Percentiles rank a stretch among this genome's conserved stretches.
Conservation (phyloP, 1,284 basidiomycete species). For the Phellinidium pouzarii region DNA sequence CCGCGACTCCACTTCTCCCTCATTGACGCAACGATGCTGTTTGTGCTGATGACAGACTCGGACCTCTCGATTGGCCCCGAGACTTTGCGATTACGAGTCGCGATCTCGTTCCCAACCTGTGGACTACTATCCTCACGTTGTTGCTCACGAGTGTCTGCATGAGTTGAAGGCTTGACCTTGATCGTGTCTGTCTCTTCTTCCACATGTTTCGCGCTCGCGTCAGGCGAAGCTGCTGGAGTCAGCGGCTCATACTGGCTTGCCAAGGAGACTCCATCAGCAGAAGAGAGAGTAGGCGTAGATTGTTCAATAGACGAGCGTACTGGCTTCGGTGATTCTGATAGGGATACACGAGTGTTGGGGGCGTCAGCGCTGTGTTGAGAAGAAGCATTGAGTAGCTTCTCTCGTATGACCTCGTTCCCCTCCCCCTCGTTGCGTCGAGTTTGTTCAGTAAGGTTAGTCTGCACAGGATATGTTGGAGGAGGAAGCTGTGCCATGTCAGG, state of each 20-base stretch:
- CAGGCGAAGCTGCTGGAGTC: background rate
- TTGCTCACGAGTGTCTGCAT: background rate
- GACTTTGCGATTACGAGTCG: conserved; percentile 18
- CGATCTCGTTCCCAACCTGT: background rate
- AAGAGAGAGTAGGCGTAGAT: conserved; percentile 3
- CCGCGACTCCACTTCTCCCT: conserved; percentile 51
- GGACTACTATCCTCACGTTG: background rate
- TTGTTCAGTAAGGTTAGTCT: background rate
- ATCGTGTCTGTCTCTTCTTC: background rate
- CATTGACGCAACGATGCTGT: conserved; percentile 62
- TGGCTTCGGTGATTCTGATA: background rate
- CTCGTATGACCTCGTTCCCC: background rate
- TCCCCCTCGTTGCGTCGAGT: background rate
- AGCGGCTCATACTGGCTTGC: conserved; percentile 2
- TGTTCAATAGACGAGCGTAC: background rate
- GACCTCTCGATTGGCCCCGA: conserved; percentile 34
- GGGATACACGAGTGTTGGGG: background rate
- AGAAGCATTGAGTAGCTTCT: background rate
- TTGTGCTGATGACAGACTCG: conserved; percentile 45
- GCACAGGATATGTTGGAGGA: conserved; percentile 5
- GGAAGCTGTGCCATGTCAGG: conserved; percentile 34
- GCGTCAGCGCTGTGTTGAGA: background rate
- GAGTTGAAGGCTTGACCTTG: background rate
- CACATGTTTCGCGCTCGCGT: background rate
- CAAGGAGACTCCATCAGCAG: conserved; percentile 5